Evolutionary conservation across 129 eudicot genomes (phyloP), one percentile per base, ranked within the genome.

Genomic region (Centrapalus pauciflorus): DNA sequence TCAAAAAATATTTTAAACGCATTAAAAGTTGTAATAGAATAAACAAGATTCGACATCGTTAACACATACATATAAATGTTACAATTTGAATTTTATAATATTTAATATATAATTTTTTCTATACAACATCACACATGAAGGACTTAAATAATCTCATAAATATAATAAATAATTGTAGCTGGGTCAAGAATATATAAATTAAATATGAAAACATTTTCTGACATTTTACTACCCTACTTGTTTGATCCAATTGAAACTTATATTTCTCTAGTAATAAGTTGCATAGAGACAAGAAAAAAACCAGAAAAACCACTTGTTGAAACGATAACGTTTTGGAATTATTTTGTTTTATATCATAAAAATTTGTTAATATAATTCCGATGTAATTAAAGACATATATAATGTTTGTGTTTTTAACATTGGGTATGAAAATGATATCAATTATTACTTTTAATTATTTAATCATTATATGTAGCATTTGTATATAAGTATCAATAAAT

Each of bases 141-240:
- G 74, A 65, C 61, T 74, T 74, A 45, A 74, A 66, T 74, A 55
- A 45, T 65, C 37, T 55, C 56, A 55, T 74, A 74, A 55, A 65
- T 74, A 65, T 45, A 56, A 43, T 56, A 74, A 57, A 75, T 74
- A 9, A 16, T 65, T 30, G 51, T 55, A 41, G 79, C 43, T 55
- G 71, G 78, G 79, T 56, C 66, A 56, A 41, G 57, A 28, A 43
- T 41, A 65, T 56, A 28, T 29, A 65, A 28, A 27, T 57, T 55
- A 40, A 37, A 24, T n/a, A 27, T 7, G 32, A 40, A 66, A 66
- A 75, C 73, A 66, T 66, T 7, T 66, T 66, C 68, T 57, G 79
- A 75, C 74, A 75, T 55, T 45, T 75, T 75, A 59, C 24, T 66
- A 66, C 60, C 72, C 74, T 66, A 54, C 73, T 75, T 66, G 79